Evolutionary conservation across 2,329 filamentous ascomycete species (phyloP).

Genomic region (Cytospora chrysosperma): DNA sequence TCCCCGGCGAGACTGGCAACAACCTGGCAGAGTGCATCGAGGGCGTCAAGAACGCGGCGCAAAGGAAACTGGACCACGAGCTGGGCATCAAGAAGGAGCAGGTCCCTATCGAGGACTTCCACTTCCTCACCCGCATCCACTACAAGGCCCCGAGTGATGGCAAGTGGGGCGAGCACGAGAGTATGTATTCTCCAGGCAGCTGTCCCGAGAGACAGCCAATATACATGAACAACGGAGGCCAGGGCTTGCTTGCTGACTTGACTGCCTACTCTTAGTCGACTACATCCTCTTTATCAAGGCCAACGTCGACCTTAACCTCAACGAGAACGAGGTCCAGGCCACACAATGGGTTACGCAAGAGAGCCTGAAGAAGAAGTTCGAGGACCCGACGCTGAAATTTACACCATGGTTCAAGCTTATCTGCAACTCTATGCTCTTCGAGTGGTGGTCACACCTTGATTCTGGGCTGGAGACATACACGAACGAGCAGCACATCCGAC

Average conservation of each 20-base stretch:
- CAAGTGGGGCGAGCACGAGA: conserved; percentile 98
- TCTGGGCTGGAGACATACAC: conserved; percentile 79
- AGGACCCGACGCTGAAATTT: conserved; percentile 77
- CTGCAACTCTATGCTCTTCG: conserved; percentile 94
- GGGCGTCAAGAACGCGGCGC: conserved; percentile 88
- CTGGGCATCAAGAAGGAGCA: conserved; percentile 86
- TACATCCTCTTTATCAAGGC: conserved; percentile 99
- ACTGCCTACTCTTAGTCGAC: conserved; percentile 67
- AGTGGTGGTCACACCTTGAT: conserved; percentile 92
- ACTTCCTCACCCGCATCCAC: conserved; percentile 94
- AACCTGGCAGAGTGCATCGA: conserved; percentile 75
- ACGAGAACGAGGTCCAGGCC: conserved; percentile 85
- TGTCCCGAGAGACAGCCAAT: background rate
- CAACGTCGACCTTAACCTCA: conserved; percentile 78
- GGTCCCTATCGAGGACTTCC: conserved; percentile 87
- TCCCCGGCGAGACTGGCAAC: conserved; percentile 86
- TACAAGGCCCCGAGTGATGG: conserved; percentile 97
- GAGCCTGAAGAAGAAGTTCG: conserved; percentile 81
- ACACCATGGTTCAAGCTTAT: conserved; percentile 99
- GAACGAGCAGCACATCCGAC: conserved; percentile 81
- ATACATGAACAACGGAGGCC: background rate
- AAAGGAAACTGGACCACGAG: conserved; percentile 92
- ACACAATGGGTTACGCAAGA: conserved; percentile 81
- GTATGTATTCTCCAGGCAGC: conserved; percentile 54
- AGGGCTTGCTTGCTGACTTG: conserved; percentile 6